Conservation (phyloP, 805 yeast species). For the Lachancea sp. region DNA sequence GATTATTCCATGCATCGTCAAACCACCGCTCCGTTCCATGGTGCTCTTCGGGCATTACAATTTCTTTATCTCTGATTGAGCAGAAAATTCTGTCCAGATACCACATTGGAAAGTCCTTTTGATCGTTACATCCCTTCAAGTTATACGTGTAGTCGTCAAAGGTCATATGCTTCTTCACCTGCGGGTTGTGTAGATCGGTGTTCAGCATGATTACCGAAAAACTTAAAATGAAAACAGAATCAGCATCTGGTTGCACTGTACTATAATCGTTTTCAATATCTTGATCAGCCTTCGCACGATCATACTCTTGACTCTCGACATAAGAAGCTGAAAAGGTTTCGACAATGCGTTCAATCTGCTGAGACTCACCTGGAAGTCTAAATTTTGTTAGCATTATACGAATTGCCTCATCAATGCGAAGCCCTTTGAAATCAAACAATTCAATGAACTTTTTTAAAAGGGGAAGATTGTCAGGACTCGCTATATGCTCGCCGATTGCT, state of each 20-base stretch:
- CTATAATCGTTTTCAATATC: constrained; percentile 30
- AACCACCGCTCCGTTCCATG: constrained; percentile 89
- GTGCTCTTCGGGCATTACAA: constrained; percentile 97
- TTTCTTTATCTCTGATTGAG: constrained; percentile 78
- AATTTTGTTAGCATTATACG: constrained; percentile 75
- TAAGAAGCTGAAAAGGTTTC: constrained; percentile 81
- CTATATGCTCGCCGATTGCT: constrained; percentile 76
- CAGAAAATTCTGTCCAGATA: constrained; percentile 73
- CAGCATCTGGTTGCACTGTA: constrained; percentile 67
- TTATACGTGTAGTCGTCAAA: constrained; percentile 75
- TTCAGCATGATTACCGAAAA: constrained; percentile 91
- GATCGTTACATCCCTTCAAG: constrained; percentile 71
- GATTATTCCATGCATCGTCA: constrained; percentile 77
- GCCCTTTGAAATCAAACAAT: constrained; percentile 64
- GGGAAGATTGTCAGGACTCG: constrained; percentile 61
- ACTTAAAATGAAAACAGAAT: constrained; percentile 82
- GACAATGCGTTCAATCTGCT: constrained; percentile 87
- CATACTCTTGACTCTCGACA: constrained; percentile 52
- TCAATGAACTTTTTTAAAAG: constrained; percentile 59
- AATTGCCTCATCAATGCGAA: constrained; percentile 90
- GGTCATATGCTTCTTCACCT: constrained; percentile 86
- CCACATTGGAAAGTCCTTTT: constrained; percentile 77
- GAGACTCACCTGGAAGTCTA: constrained; percentile 95
- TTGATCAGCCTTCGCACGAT: constrained; percentile 12
- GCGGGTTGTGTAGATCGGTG: constrained; percentile 90